These are phyloP conservation scores for Pseudopyricularia cyperi DNA, from an alignment of 2,329 filamentous ascomycete genomes.

Conservation along the genomic window DNA sequence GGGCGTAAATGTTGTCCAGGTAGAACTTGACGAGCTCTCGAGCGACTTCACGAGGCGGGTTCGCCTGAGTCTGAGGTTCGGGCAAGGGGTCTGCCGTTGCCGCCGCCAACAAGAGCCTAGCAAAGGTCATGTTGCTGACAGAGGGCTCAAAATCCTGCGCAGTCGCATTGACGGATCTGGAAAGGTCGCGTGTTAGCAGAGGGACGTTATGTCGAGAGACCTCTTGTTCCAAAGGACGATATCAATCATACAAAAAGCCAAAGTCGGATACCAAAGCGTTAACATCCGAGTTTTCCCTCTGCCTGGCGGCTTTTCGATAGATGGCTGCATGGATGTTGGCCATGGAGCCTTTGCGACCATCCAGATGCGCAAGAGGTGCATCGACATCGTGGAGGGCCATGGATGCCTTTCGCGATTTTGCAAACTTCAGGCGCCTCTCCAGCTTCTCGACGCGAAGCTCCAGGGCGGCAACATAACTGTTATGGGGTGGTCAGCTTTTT, in stretches of 20 bases:
- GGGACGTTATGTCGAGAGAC: too few species aligned
- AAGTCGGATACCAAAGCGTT: conserved; percentile 90
- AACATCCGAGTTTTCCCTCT: conserved; percentile 69
- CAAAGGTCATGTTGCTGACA: conserved; percentile 82
- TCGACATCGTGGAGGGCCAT: conserved; percentile 53
- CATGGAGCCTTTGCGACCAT: conserved; percentile 51
- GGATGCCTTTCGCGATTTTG: conserved; percentile 57
- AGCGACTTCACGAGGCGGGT: conserved; percentile 61
- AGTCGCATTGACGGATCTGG: conserved; percentile 82
- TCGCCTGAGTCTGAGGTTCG: conserved; percentile 36
- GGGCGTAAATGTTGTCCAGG: conserved; percentile 64
- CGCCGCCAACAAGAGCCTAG: conserved; percentile 74
- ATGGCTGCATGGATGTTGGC: conserved; percentile 49
- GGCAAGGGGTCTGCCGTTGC: conserved; percentile 58
- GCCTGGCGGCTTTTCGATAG: conserved; percentile 49
- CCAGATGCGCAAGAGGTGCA: conserved; percentile 19
- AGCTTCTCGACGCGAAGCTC: conserved; percentile 83
- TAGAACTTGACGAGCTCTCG: conserved; percentile 68
- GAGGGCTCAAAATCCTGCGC: conserved; percentile 88
- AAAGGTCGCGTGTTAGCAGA: conserved; percentile 5
- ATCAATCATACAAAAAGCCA: conserved; percentile 79
- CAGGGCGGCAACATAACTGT: conserved; percentile 83
- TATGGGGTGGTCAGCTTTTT: neutral
- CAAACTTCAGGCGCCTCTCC: conserved; percentile 62
- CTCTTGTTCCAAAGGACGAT: neutral